Evolutionary conservation across 2,329 filamentous ascomycete genomes (phyloP), one percentile per base, ranked within the genome.

Genomic region (Penicillium psychrosexuale): DNA sequence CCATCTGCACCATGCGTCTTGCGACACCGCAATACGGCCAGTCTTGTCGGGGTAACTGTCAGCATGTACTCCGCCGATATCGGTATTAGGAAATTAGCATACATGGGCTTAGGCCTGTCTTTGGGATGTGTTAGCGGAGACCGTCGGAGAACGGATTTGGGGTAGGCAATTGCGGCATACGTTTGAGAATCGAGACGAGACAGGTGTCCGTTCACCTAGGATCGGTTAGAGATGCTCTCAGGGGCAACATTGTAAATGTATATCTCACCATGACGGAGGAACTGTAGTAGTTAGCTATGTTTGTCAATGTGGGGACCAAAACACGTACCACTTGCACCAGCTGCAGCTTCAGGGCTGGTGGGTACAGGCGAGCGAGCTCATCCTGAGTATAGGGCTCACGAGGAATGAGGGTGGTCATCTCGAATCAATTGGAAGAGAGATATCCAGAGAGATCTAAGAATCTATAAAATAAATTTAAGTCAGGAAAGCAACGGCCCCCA

Each of bases 11-110:
- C 69, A 97, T 82, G 61, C 87, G 86, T 56, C 84, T 83, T 22
- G 89, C 89, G 52, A 87, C 84, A 61, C 84, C 83, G 76, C 94
- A 99, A 75, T 97, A 97, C 1, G 94, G 91, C 94, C 94, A 99
- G 74, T 85, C 81, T 80, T 45, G 6, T n/a, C 24, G 24, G 19
- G 4, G 61, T 47, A 34, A 51, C 64, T 53, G 51, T 70, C 62
- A 58, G 66, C 56, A 38, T 22, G 38, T 31, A 9, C 17, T 44
- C 47, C 34, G 45, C 27, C 44, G 51, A 24, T 30, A 37, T n/a
- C 17, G 44, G 19, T 37, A 45, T 39, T 38, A 17, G 30, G 45
- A 51, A 33, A 44, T 33, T 31, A 45, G 40, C 48, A 63, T 77
- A 81, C 78, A 80, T 61, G 79, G 70, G 52, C 72, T 68, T 22